Conservation (phyloP, 2,329 filamentous ascomycete genomes). For the Talaromyces piceae region DNA sequence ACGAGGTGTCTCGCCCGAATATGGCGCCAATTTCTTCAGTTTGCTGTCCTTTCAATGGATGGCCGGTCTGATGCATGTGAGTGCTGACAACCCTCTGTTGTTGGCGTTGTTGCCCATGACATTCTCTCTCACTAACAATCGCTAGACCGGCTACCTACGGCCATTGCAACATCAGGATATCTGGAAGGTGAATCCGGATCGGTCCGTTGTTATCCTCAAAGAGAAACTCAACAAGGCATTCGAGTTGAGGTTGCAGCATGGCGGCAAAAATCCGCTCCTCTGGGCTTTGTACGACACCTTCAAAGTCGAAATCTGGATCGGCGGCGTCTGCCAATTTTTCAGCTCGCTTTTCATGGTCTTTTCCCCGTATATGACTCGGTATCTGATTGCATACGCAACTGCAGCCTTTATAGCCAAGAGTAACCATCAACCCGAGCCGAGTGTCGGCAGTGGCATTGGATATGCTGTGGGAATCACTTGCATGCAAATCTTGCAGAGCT, state of each 20-base stretch:
- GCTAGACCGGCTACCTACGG: constrained; percentile 72
- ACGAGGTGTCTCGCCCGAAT: constrained; percentile 56
- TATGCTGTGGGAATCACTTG: constrained; percentile 73
- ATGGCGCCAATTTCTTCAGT: constrained; percentile 67
- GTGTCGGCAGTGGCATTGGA: constrained; percentile 69
- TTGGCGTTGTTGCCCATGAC: neutral
- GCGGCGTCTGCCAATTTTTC: constrained; percentile 66
- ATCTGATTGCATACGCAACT: constrained; percentile 75
- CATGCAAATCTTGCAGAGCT: constrained; percentile 78
- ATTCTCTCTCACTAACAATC: constrained; percentile 1
- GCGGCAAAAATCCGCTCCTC: constrained; percentile 65
- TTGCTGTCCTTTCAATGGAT: constrained; percentile 83
- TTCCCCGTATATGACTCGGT: constrained; percentile 76
- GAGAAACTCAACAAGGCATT: constrained; percentile 61
- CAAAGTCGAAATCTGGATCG: constrained; percentile 74
- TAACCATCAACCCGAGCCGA: constrained; percentile 48
- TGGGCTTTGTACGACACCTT: constrained; percentile 84
- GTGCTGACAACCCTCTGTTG: constrained; percentile 24
- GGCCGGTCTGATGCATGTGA: constrained; percentile 71
- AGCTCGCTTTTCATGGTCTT: constrained; percentile 70
- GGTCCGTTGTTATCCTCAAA: constrained; percentile 64
- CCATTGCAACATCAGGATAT: constrained; percentile 77
- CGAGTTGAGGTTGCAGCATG: constrained; percentile 56
- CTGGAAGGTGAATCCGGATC: constrained; percentile 77
- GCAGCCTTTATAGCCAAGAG: constrained; percentile 65